Evolutionary conservation across 2,329 filamentous ascomycete genomes (phyloP).

Genomic region (Aspergillus sp.): DNA sequence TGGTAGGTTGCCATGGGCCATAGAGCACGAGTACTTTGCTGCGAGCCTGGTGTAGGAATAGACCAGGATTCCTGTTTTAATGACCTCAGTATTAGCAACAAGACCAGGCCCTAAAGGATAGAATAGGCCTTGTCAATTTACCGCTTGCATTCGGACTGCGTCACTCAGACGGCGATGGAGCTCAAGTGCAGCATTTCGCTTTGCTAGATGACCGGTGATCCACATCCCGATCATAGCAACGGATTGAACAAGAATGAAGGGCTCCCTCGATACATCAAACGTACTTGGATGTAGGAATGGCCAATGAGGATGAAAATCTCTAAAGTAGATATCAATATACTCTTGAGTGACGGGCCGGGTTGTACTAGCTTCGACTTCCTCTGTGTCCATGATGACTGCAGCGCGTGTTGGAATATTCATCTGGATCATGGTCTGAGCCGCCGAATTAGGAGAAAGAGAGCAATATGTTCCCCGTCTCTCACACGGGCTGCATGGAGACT

Average conservation of each 20-base stretch:
- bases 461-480: conserved; percentile 8
- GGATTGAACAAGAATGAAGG: conserved; percentile 27
- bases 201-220: conserved; percentile 18
- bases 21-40: not conserved
- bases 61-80: no score
- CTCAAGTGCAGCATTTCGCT: conserved; percentile 19
- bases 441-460: not conserved
- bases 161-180: conserved; percentile 19
- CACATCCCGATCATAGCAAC: conserved; percentile 27
- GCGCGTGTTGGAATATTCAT: no score
- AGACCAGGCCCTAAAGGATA: no score
- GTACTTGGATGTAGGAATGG: conserved; percentile 25
- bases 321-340: conserved; percentile 26
- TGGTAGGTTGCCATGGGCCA: conserved; percentile 32
- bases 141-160: no score
- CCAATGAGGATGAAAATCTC: conserved; percentile 26
- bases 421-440: not conserved
- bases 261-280: conserved; percentile 21
- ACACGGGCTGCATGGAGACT: conserved; percentile 16
- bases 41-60: not conserved
- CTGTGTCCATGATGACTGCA: not conserved
- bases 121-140: no score
- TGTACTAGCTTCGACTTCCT: not conserved
- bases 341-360: conserved; percentile 15
- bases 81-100: no score